A percentile compares a stretch with the other conserved stretches of the same genome.
Evolutionary conservation across 441 rosid species (phyloP).

Genomic region (Oxalis stricta): DNA sequence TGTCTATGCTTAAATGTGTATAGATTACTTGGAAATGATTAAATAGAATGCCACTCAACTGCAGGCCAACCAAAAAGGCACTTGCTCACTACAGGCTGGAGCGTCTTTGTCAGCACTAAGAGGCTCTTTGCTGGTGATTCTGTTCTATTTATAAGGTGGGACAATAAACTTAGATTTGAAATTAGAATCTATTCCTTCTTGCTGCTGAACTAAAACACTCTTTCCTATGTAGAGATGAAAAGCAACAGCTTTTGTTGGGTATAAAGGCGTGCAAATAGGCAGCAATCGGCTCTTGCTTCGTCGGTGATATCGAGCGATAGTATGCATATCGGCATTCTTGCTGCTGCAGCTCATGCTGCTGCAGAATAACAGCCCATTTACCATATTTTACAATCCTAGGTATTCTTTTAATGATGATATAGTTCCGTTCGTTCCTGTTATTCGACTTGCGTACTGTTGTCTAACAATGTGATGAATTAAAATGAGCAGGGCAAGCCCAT

Average conservation of each 20-base stretch:
- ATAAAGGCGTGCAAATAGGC: conserved; percentile 50
- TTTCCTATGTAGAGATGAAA: conserved; percentile 43
- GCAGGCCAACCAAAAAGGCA: conserved; percentile 94
- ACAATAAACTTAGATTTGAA: neutral
- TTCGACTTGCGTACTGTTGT: neutral
- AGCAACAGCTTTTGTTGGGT: conserved; percentile 53
- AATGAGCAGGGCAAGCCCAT: conserved; percentile 72
- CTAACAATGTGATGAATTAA: conserved; percentile 12
- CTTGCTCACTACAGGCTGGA: conserved; percentile 90
- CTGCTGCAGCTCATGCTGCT: conserved; percentile 78
- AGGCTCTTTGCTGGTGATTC: conserved; percentile 92
- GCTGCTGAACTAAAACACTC: conserved; percentile 10
- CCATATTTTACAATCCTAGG: conserved; percentile 64
- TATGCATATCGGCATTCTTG: conserved; percentile 73
- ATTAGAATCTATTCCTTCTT: neutral
- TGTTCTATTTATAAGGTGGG: conserved; percentile 76
- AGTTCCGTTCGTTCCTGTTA: neutral
- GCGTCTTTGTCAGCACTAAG: conserved; percentile 84
- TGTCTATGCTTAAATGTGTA: neutral
- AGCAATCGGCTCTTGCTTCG: conserved; percentile 54
- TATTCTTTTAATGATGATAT: conserved; percentile 3
- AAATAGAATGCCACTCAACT: conserved; percentile 5
- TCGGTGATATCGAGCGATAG: conserved; percentile 66
- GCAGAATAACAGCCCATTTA: conserved; percentile 55
- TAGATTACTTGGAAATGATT: neutral